These are phyloP conservation scores for Pestalotiopsis sp. DNA, from an alignment of 2,329 filamentous ascomycete species.

Conservation along the genomic window DNA sequence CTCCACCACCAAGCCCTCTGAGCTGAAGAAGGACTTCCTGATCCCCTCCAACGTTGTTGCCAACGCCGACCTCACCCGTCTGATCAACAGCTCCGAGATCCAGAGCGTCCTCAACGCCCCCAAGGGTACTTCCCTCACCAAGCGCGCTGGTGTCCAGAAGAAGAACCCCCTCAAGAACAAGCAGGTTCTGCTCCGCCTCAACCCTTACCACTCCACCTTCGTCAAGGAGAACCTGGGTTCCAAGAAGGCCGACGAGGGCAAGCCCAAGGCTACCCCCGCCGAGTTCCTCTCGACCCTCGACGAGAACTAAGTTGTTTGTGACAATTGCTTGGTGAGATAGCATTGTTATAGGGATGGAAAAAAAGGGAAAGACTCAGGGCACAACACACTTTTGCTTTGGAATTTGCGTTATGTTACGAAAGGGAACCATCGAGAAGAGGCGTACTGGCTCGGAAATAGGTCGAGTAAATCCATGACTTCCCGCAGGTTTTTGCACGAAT, in stretches of 20 bases:
- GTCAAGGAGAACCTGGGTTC: slow-evolving; percentile 82
- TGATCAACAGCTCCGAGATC: slow-evolving; percentile 99
- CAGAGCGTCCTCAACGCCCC: slow-evolving; percentile 93
- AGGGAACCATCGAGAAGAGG: slow-evolving; percentile 27
- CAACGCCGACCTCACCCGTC: slow-evolving; percentile 92
- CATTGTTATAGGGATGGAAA: slow-evolving; percentile 26
- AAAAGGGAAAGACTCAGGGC: neutral
- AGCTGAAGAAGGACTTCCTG: slow-evolving; percentile 98
- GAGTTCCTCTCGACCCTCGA: slow-evolving; percentile 31
- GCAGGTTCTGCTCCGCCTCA: slow-evolving; percentile 97
- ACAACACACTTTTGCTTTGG: slow-evolving; percentile 17
- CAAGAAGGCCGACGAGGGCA: slow-evolving; percentile 64
- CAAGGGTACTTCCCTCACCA: slow-evolving; percentile 87
- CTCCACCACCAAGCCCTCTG: slow-evolving; percentile 83
- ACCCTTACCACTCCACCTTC: slow-evolving; percentile 95
- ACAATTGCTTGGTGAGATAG: slow-evolving; percentile 36
- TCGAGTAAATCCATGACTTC: slow-evolving; percentile 31
- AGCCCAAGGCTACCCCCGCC: slow-evolving; percentile 51
- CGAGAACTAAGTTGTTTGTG: slow-evolving; percentile 31
- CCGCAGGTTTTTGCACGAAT: slow-evolving; percentile 2
- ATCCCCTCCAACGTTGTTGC: slow-evolving; percentile 90
- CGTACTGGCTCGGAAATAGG: slow-evolving; percentile 36
- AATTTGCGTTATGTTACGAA: slow-evolving; percentile 18
- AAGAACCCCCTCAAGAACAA: slow-evolving; percentile 99
- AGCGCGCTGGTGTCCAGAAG: slow-evolving; percentile 93